phyloP scores from a whole-genome alignment of 2,329 filamentous ascomycete species.

The Monascus ruber region DNA sequence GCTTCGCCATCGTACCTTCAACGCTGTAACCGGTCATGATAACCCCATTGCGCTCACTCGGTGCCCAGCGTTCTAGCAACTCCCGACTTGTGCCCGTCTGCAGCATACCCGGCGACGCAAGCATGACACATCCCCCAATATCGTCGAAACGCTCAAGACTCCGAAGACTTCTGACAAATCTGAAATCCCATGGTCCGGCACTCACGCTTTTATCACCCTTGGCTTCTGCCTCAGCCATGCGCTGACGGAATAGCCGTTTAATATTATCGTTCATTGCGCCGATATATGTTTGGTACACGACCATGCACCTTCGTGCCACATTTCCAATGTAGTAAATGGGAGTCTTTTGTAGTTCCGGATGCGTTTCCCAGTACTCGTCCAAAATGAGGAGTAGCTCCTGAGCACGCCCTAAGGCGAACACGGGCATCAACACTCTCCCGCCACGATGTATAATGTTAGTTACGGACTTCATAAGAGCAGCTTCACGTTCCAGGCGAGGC shows the following conservation, averaged over 20 bases:
- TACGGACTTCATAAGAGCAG: conserved; percentile 89
- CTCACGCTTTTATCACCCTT: conserved; percentile 62
- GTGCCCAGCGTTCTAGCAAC: conserved; percentile 88
- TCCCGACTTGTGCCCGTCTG: conserved; percentile 92
- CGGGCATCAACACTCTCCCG: conserved; percentile 84
- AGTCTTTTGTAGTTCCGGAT: conserved; percentile 74
- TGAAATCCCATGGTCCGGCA: conserved; percentile 85
- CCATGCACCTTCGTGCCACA: conserved; percentile 91
- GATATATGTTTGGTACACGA: conserved; percentile 96
- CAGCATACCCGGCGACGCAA: conserved; percentile 95
- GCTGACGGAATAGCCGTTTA: conserved; percentile 83
- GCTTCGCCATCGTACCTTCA: conserved; percentile 95
- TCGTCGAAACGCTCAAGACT: conserved; percentile 94
- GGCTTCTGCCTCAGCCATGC: conserved; percentile 81
- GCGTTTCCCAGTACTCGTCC: conserved; percentile 92
- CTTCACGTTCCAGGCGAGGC: conserved; percentile 79
- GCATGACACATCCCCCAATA: conserved; percentile 89
- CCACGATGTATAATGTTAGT: conserved; percentile 84
- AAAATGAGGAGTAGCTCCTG: conserved; percentile 90
- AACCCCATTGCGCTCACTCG: conserved; percentile 92
- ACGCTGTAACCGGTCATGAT: conserved; percentile 98
- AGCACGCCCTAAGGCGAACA: conserved; percentile 86
- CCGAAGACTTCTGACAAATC: conserved; percentile 82
- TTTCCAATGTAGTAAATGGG: conserved; percentile 98
- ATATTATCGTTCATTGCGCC: conserved; percentile 99